Conservation (phyloP, 106 monocot species). For the Dioscorea alata region DNA sequence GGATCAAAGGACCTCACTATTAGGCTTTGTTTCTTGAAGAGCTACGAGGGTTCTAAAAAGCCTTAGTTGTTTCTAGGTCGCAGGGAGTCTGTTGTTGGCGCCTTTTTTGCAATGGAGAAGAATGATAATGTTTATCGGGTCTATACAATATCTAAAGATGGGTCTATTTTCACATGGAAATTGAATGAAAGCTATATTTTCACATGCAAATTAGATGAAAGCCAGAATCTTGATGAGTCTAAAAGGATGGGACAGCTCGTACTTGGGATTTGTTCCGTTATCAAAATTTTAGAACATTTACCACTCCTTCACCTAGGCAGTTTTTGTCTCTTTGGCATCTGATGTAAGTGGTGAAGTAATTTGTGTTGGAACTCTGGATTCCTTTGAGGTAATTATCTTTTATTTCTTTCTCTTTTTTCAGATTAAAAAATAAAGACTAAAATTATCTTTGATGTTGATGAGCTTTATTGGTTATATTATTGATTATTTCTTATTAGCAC, state of each 20-base stretch:
- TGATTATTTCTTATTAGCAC: background rate
- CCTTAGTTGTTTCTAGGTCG: conserved; percentile 83
- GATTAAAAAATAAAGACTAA: too few species aligned
- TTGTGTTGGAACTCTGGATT: conserved; percentile 96
- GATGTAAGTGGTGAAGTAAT: conserved; percentile 96
- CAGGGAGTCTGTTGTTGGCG: conserved; percentile 65
- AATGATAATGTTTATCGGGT: conserved; percentile 32
- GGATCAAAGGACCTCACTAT: conserved; percentile 83
- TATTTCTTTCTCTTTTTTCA: too few species aligned
- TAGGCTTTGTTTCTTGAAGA: conserved; percentile 41
- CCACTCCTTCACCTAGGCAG: conserved; percentile 85
- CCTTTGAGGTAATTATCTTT: conserved; percentile 75
- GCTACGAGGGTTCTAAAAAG: conserved; percentile 20
- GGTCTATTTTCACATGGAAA: conserved; percentile 83
- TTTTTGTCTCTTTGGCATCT: conserved; percentile 90
- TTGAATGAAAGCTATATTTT: conserved; percentile 52
- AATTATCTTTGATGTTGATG: too few species aligned
- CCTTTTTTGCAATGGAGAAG: conserved; percentile 63
- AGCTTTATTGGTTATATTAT: too few species aligned
- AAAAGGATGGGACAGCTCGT: conserved; percentile 66
- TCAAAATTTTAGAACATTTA: conserved; percentile 91
- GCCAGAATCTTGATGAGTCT: conserved; percentile 4
- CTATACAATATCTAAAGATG: conserved; percentile 69
- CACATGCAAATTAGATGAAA: conserved; percentile 59
- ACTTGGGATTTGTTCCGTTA: conserved; percentile 98